These are phyloP conservation scores for Patellaria atrata DNA, from an alignment of 495 filamentous ascomycete species.

Conservation along the genomic window DNA sequence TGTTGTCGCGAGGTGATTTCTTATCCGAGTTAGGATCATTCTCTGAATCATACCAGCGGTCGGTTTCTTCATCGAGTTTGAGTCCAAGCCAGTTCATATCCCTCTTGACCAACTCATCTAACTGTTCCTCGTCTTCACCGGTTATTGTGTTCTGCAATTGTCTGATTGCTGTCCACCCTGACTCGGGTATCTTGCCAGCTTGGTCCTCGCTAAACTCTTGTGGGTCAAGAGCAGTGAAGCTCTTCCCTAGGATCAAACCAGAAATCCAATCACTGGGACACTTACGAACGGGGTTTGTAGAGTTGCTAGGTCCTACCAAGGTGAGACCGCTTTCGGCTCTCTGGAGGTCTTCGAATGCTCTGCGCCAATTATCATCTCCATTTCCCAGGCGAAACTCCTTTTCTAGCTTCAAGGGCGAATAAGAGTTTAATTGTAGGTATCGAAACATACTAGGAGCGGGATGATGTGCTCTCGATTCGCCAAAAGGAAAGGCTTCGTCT, in stretches of 20 bases:
- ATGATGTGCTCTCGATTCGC: constrained; percentile 2
- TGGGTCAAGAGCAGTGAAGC: background rate
- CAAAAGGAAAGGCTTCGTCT: constrained; percentile 1
- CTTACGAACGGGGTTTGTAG: background rate
- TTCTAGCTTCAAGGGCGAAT: constrained; percentile 13
- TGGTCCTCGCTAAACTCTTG: background rate
- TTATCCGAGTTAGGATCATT: constrained; percentile 18
- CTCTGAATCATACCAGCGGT: constrained; percentile 16
- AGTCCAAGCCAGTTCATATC: too few relatives aligned
- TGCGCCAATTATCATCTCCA: constrained; percentile 9
- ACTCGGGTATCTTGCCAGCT: background rate
- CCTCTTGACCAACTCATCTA: too few relatives aligned
- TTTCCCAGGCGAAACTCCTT: constrained; percentile 1
- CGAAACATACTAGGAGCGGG: background rate
- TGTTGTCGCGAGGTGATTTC: constrained; percentile 10
- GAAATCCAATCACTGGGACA: constrained; percentile 1
- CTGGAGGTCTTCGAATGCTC: constrained; percentile 17
- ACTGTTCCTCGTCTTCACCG: too few relatives aligned
- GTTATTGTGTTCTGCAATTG: constrained; percentile 5
- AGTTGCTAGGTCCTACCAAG: constrained; percentile 4
- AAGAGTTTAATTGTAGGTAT: background rate
- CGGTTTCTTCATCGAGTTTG: constrained; percentile 10
- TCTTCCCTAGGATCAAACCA: background rate
- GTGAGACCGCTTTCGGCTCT: constrained; percentile 6
- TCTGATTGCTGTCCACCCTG: background rate